Base-by-base conservation (phyloP, 2,329 filamentous ascomycete species). In the Aspergillus ustus region DNA sequence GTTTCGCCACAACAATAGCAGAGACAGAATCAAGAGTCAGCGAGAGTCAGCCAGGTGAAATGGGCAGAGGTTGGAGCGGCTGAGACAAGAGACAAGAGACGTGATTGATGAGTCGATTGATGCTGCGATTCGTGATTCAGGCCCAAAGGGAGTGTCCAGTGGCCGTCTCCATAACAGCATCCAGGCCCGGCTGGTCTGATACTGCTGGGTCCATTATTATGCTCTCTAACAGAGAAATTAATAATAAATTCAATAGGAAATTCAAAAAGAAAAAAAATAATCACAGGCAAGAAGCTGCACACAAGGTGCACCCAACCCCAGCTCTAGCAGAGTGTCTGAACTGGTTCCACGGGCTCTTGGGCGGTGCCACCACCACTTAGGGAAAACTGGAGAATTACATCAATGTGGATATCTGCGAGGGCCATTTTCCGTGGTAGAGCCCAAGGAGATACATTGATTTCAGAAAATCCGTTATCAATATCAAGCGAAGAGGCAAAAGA, bases 321-420 rank as follows among this genome's bases (percentile, higher is more conserved):
- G 34, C 34, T 40, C 11, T 11, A 40, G 34, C 59, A 61, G 56
- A 43, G 60, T 58, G 56, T 65, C 57, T 58, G 53, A 59, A 57
- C 52, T 50, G 64, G 69, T 69, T 67, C 66, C 68, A 69, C 67
- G 60, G 65, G 60, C 48, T 65, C 66, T 61, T 64, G 63, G 60
- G 40, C 61, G 53, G 69, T 70, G 64, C 66, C 66, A 70, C 68
- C 63, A 54, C 62, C 58, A 61, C 63, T 60, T 25, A 54, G 60
- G 63, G 40, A 37, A 61, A 52, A 22, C 45, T 48, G 19, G 45
- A 62, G 60, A 40, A 40, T 49, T 49, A 49, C 25, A 43, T 50
- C 44, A 25, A 50, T 9, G 11, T 40, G 34, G 15, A 40, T 9
- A 11, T 2, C 34, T 40, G 34, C 34, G 15, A 40, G 11, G 34